A percentile compares a stretch with the other conserved stretches of the same genome.
These are phyloP conservation scores for Sordariomycetes sp. DNA, from an alignment of 2,329 filamentous ascomycete genomes.

Conservation along the genomic window DNA sequence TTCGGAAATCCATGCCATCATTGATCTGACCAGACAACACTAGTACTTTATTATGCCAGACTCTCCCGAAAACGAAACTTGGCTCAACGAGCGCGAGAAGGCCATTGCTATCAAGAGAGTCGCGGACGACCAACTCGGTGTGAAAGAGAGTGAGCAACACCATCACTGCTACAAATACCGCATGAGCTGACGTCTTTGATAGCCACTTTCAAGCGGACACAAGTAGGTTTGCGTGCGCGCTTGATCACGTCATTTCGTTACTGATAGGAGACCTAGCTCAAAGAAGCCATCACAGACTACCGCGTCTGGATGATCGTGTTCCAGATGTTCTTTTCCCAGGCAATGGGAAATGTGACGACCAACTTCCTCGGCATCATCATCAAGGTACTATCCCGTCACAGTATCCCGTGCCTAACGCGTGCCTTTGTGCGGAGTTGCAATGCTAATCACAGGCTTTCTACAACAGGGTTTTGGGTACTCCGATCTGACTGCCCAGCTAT, in stretches of 20 bases:
- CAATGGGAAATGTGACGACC: conserved; percentile 1
- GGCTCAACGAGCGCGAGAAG: conserved; percentile 2
- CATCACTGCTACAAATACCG: not conserved
- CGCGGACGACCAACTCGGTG: conserved; percentile 1
- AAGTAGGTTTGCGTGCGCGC: too few species aligned
- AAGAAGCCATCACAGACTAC: conserved; percentile 1
- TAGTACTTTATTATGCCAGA: conserved; percentile 3
- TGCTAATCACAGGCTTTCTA: too few species aligned
- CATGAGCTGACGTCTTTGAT: not conserved
- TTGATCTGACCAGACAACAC: not conserved
- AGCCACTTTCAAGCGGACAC: conserved; percentile 2
- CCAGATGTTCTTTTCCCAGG: conserved; percentile 4
- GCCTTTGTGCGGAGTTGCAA: too few species aligned
- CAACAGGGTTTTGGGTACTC: conserved; percentile 1
- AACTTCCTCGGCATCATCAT: conserved; percentile 4
- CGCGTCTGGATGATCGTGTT: conserved; percentile 2
- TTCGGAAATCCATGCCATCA: not conserved
- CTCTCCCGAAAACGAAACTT: not conserved
- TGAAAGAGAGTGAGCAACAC: conserved; percentile 1
- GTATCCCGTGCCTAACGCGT: too few species aligned
- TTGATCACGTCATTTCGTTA: too few species aligned
- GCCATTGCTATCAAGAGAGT: conserved; percentile 2
- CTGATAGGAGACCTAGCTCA: too few species aligned
- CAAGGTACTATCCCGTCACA: too few species aligned
- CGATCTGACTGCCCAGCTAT: conserved; percentile 1